Base-by-base conservation (phyloP, 371 early-diverging fungal genomes). In the Saksenaea oblongispora region DNA sequence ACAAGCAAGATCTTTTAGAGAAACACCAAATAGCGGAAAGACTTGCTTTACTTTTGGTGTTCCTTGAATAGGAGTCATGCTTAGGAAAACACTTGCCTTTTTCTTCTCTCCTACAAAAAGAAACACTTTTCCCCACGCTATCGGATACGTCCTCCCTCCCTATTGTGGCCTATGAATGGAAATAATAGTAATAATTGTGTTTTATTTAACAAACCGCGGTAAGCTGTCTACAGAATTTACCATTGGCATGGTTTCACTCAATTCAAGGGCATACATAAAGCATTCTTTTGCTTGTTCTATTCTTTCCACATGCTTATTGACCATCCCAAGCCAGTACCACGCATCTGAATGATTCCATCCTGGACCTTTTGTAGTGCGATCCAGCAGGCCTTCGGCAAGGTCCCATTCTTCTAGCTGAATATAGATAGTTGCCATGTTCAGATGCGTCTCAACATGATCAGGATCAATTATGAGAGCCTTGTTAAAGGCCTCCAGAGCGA, bases 391-490 rank as follows among this genome's bases (percentile, higher is more conserved):
- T 34, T 78, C 75, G 3, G 75, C 78, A 14, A 78, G 55, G n/a
- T 74, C 75, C 61, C 62, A 61, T 36, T 78, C 58, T 5, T 55
- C 47, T 15, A 61, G 34, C 26, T 47, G 44, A 5, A 71, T 59
- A 47, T 68, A 74, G 2, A 69, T 56, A 7, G 63, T 64, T 1
- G 75, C 75, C 54, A 78, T 56, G 14, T 66, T 59, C 5, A 71
- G 63, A 41, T 69, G 63, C 0, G 73, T 56, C 9, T 36, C 39
- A 35, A 71, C 58, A 58, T 78, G 78, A 10, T 78, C 60, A 22
- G 79, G 70, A 35, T 79, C 72, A 22, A 83, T 62, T 1, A 75
- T 69, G 9, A 83, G 58, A 1, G 83, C 82, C 70, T 84, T 82
- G n/a, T 80, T 69, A 53, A 79, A 79, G 17, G 80, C 74, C 9